Evolutionary conservation across 2,329 filamentous ascomycete genomes (phyloP).

Genomic region (Aspergillus ibericus): DNA sequence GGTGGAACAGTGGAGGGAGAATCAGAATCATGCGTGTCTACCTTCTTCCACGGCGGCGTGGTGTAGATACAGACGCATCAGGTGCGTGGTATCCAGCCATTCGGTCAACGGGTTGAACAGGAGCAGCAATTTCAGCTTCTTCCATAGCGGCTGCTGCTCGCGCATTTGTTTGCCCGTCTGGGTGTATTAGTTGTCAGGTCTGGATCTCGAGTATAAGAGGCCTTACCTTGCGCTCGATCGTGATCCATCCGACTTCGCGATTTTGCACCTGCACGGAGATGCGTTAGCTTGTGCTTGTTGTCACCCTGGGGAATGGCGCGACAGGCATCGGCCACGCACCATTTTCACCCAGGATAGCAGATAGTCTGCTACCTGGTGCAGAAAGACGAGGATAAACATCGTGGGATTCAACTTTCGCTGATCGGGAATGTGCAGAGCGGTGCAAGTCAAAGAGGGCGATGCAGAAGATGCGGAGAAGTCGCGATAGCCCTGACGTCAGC

Average conservation of each 20-base stretch:
- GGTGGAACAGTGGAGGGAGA: too few species aligned
- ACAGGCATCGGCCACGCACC: too few species aligned
- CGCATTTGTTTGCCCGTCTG: conserved; percentile 37
- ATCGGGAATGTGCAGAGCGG: too few species aligned
- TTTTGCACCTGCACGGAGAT: conserved; percentile 25
- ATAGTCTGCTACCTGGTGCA: conserved; percentile 6
- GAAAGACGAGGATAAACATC: background rate
- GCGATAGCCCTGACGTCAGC: too few species aligned
- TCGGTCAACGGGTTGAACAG: conserved; percentile 45
- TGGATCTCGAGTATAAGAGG: background rate
- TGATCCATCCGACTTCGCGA: conserved; percentile 33
- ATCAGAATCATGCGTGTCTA: too few species aligned
- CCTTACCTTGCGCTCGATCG: conserved; percentile 26
- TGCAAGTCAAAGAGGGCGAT: too few species aligned
- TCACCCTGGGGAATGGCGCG: too few species aligned
- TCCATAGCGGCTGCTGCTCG: conserved; percentile 42
- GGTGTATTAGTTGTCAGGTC: too few species aligned
- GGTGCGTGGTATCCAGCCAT: conserved; percentile 43
- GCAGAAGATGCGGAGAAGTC: too few species aligned
- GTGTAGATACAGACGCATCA: conserved; percentile 40
- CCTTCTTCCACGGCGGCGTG: conserved; percentile 35
- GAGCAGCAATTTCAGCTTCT: conserved; percentile 45
- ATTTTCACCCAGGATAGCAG: conserved; percentile 10
- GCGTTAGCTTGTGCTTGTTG: too few species aligned
- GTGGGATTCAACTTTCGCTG: background rate